A percentile compares a stretch with the other conserved stretches of the same genome.
Conservation (phyloP, 1,284 basidiomycete genomes). For the Papiliotrema flavescens region DNA sequence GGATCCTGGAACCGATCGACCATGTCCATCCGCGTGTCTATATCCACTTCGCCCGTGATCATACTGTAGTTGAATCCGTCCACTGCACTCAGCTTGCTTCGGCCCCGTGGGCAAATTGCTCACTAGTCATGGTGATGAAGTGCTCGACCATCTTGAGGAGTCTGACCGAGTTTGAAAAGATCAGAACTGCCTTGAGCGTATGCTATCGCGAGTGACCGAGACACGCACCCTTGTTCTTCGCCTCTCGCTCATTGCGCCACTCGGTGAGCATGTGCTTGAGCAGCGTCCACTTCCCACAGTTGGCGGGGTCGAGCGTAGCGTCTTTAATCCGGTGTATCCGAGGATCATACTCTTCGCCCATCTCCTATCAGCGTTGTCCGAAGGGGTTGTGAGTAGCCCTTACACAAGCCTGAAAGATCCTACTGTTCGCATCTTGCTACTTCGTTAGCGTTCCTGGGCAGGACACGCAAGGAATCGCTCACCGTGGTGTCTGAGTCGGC, state of each 20-base stretch:
- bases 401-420: conserved; percentile 41
- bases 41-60: conserved; percentile 49
- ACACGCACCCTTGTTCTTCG: conserved; percentile 37
- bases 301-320: conserved; percentile 28
- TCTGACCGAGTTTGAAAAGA: conserved; percentile 52
- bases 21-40: conserved; percentile 45
- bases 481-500: conserved; percentile 29
- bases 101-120: conserved; percentile 1
- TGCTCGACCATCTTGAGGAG: conserved; percentile 51
- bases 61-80: conserved; percentile 40
- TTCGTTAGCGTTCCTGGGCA: neutral
- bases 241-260: conserved; percentile 49
- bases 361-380: neutral
- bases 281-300: conserved; percentile 55
- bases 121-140: conserved; percentile 43
- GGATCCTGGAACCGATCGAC: conserved; percentile 53
- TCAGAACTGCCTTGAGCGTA: conserved; percentile 37
- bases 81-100: conserved; percentile 27
- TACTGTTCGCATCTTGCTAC: conserved; percentile 28
- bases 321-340: neutral
- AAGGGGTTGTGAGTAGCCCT: conserved; percentile 16
- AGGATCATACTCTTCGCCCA: neutral
- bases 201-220: neutral
- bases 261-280: conserved; percentile 45
- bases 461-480: conserved; percentile 21